phyloP scores from a whole-genome alignment of 2,329 filamentous ascomycete species.

The Nemania sp. region DNA sequence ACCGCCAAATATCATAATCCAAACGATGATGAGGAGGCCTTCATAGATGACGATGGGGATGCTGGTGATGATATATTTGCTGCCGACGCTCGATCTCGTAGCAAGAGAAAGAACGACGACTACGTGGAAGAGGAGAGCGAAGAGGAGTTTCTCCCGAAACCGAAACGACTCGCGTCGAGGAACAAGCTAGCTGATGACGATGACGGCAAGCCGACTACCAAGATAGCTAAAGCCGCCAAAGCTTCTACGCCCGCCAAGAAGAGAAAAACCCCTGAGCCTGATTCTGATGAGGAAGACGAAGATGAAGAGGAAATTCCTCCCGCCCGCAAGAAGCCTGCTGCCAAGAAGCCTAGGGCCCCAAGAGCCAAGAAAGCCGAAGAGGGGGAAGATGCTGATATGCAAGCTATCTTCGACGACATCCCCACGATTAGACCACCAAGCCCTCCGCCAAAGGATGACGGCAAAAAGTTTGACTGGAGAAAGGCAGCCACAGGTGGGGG shows the following conservation, averaged over 20 bases:
- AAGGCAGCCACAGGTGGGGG: constrained; percentile 68
- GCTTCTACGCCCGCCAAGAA: constrained; percentile 59
- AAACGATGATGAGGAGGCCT: constrained; percentile 67
- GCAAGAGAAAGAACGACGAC: constrained; percentile 78
- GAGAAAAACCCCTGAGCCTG: constrained; percentile 67
- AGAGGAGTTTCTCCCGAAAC: constrained; percentile 72
- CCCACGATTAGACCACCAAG: constrained; percentile 85
- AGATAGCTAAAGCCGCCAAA: constrained; percentile 50
- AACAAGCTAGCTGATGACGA: constrained; percentile 53
- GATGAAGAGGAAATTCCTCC: constrained; percentile 64
- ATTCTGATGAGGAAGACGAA: constrained; percentile 66
- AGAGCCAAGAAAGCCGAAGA: constrained; percentile 73
- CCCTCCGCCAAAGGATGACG: constrained; percentile 78
- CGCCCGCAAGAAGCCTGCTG: constrained; percentile 65
- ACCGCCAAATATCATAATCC: constrained; percentile 56
- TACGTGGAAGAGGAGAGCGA: constrained; percentile 81
- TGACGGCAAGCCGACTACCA: constrained; percentile 44
- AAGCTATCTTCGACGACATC: constrained; percentile 89
- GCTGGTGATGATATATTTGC: constrained; percentile 88
- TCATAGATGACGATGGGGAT: constrained; percentile 75
- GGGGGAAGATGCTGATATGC: constrained; percentile 76
- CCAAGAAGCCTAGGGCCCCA: constrained; percentile 69
- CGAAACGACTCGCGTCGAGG: constrained; percentile 67
- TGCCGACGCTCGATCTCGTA: constrained; percentile 73
- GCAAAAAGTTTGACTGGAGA: constrained; percentile 84